Conservation (phyloP, 176 grass and related monocot species). For the Ampelocalamus luodianensis region DNA sequence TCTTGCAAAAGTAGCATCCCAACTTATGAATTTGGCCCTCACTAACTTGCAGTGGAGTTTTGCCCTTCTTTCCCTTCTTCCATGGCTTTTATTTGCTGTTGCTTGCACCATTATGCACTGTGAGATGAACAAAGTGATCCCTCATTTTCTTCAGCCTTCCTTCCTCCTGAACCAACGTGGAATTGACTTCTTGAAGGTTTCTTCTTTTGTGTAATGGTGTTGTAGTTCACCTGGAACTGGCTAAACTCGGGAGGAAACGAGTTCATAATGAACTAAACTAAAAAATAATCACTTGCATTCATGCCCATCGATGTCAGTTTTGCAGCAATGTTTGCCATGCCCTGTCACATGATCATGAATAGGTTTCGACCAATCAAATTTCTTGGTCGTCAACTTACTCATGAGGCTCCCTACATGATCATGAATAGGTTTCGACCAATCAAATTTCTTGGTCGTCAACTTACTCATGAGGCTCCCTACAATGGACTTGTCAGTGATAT, state of each 20-base stretch:
- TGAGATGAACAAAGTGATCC: no score
- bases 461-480: not conserved
- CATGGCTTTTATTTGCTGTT: not conserved
- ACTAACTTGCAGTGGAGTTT: not conserved
- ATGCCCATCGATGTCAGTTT: not conserved
- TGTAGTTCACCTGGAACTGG: no score
- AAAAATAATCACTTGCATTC: not conserved
- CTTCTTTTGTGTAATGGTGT: not conserved
- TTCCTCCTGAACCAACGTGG: not conserved
- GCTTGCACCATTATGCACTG: no score
- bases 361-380: not conserved
- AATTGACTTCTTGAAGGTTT: constrained; percentile 18
- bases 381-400: not conserved
- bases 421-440: not conserved
- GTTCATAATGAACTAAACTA: not conserved
- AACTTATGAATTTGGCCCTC: no score
- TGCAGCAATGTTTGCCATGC: no score
- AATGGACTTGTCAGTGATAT: not conserved
- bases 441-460: not conserved
- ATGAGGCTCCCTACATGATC: constrained; percentile 26
- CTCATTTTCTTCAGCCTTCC: not conserved
- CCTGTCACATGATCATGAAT: constrained; percentile 14
- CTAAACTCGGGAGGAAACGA: no score
- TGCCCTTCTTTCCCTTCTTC: not conserved
- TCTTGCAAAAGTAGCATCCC: no score